phyloP scores from a whole-genome alignment of 805 yeast species.

The Myxozyma monticola region DNA sequence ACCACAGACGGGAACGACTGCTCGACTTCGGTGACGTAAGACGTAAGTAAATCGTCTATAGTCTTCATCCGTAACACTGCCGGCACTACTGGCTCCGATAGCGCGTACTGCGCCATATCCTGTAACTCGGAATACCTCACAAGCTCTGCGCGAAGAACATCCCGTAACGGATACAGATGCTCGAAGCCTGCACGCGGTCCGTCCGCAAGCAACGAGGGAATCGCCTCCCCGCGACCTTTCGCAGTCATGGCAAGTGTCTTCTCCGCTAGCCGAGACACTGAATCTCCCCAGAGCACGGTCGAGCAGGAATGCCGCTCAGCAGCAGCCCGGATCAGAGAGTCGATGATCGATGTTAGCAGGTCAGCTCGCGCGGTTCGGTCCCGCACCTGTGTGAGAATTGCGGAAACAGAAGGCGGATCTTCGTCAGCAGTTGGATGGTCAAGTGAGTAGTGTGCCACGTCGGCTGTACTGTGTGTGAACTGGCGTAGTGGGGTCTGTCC shows the following conservation, averaged over 20 bases:
- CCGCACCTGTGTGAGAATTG: constrained; percentile 44
- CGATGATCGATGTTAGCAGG: constrained; percentile 49
- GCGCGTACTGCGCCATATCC: constrained; percentile 42
- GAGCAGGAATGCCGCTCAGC: constrained; percentile 50
- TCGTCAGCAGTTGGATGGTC: constrained; percentile 1
- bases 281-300: constrained; percentile 71
- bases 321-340: constrained; percentile 48
- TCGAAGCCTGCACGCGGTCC: constrained; percentile 37
- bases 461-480: constrained; percentile 6
- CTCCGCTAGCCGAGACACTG: constrained; percentile 82
- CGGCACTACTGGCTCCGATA: constrained; percentile 34
- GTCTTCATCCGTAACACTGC: constrained; percentile 70
- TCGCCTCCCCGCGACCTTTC: constrained; percentile 78
- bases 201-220: constrained; percentile 45
- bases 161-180: constrained; percentile 70
- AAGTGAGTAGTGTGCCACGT: constrained; percentile 7
- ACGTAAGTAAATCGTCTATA: constrained; percentile 72
- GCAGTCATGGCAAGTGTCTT: constrained; percentile 76
- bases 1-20: constrained; percentile 83
- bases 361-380: constrained; percentile 65
- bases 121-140: constrained; percentile 52
- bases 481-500: background rate
- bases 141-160: constrained; percentile 69
- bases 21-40: constrained; percentile 72
- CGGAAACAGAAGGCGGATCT: constrained; percentile 37